Base-by-base conservation (phyloP, 306 rosid species). In the Nissolia schottii region DNA sequence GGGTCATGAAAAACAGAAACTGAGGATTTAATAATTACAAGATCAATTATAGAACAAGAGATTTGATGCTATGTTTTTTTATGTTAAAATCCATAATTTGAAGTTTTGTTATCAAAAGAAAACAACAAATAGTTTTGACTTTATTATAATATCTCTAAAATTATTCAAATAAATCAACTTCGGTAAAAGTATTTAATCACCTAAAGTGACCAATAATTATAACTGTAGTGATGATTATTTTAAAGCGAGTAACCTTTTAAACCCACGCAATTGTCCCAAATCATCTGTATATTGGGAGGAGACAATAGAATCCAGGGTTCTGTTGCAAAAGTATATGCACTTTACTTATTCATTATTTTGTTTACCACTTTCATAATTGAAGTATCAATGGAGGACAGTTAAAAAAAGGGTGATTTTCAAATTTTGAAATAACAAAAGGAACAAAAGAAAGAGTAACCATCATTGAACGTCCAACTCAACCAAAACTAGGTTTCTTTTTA, bases 271-370 rank as follows among this genome's bases (percentile, higher is more conserved):
- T 71, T 78, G 64, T 64, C 69, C 73, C 67, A 64, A 67, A 68
- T 79, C 69, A 75, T 71, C 51, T 51, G n/a, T n/a, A n/a, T n/a
- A 65, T 7, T 25, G 74, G 18, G 71, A 74, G 83, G 77, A 78
- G 88, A 82, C 86, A 79, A 19, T 37, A 76, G 75, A 76, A 83
- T 85, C 90, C 55, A 5, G 78, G 59, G 73, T 49, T 79, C 70
- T 72, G 74, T 83, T 81, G 20, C 64, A 71, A 75, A 79, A 72
- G 79, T 66, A 34, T 79, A 76, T 27, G 24, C 60, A 63, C 83
- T 79, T 76, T 79, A 45, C 50, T 46, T 67, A 54, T 65, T 76
- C 66, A 27, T 18, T 35, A 15, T 48, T 16, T 55, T 66, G 71
- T 50, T 75, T 20, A 72, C 84, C 41, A 61, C 80, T 74, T 89